phyloP scores from a whole-genome alignment of 2,329 filamentous ascomycete species.

The Aspergillus novoparasiticus region DNA sequence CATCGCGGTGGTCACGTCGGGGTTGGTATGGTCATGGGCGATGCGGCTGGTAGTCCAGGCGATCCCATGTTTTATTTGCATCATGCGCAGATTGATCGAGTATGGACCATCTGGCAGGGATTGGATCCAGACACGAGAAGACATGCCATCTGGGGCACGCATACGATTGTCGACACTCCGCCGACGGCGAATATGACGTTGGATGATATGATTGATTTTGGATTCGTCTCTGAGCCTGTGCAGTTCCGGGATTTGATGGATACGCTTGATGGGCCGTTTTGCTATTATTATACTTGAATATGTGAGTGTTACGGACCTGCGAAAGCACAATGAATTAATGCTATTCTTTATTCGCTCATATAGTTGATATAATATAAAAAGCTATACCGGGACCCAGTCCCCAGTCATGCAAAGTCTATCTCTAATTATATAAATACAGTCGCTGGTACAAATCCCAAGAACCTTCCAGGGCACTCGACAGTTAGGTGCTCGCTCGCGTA shows the following conservation, averaged over 20 bases:
- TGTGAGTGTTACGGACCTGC: no score
- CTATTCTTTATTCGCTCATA: not conserved
- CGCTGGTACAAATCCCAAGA: not conserved
- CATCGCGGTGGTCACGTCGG: constrained; percentile 9
- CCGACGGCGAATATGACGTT: constrained; percentile 11
- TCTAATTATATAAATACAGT: not conserved
- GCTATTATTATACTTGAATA: constrained; percentile 10
- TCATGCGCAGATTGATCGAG: constrained; percentile 14
- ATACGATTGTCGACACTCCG: not conserved
- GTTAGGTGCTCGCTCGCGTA: not conserved
- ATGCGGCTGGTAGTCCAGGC: constrained; percentile 8
- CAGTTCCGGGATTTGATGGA: constrained; percentile 9
- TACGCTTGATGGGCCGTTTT: not conserved
- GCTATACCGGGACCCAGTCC: not conserved
- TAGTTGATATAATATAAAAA: not conserved
- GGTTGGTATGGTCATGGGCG: constrained; percentile 7
- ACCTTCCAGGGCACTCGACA: not conserved
- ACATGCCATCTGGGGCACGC: constrained; percentile 8
- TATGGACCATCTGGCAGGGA: constrained; percentile 14
- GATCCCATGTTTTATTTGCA: constrained; percentile 17
- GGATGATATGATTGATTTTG: constrained; percentile 9
- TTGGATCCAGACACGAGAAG: constrained; percentile 1
- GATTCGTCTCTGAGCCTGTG: not conserved
- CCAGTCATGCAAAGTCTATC: not conserved
- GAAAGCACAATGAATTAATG: not conserved